A percentile compares a stretch with the other conserved stretches of the same genome.
phyloP scores from a whole-genome alignment of 441 rosid species.

The Populus hybrid region DNA sequence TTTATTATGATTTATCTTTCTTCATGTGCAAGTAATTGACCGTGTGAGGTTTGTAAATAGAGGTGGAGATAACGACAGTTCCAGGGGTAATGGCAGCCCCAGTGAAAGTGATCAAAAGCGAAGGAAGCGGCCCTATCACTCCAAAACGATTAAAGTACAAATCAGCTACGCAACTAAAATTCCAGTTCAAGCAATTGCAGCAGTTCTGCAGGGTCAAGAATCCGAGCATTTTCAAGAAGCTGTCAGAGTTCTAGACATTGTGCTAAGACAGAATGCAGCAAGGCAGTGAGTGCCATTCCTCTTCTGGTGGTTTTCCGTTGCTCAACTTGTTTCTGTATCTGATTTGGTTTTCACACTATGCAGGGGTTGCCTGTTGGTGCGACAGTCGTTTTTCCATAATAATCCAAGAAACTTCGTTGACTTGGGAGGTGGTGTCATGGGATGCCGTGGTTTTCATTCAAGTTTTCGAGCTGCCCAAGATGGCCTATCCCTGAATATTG shows the following conservation, averaged over 20 bases:
- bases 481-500: neutral
- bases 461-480: conserved; percentile 1
- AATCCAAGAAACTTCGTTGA: neutral
- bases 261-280: conserved; percentile 43
- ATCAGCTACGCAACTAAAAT: conserved; percentile 43
- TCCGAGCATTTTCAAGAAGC: conserved; percentile 42
- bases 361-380: conserved; percentile 4
- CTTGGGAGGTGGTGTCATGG: conserved; percentile 1
- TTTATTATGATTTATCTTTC: too few relatives aligned
- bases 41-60: conserved; percentile 13
- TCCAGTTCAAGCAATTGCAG: conserved; percentile 45
- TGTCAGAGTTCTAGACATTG: conserved; percentile 37
- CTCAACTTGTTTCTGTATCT: neutral
- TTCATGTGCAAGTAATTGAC: neutral
- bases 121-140: conserved; percentile 24
- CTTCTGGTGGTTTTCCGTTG: neutral
- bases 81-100: conserved; percentile 33
- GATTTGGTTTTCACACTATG: neutral
- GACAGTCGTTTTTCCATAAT: conserved; percentile 2
- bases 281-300: conserved; percentile 23
- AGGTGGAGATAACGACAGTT: conserved; percentile 24
- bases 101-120: conserved; percentile 31
- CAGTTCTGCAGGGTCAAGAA: conserved; percentile 40
- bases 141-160: conserved; percentile 37
- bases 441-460: conserved; percentile 9